Evolutionary conservation across 1,284 basidiomycete genomes (phyloP), one percentile per base, ranked within the genome.

Genomic region (Schizophyllum commune): DNA sequence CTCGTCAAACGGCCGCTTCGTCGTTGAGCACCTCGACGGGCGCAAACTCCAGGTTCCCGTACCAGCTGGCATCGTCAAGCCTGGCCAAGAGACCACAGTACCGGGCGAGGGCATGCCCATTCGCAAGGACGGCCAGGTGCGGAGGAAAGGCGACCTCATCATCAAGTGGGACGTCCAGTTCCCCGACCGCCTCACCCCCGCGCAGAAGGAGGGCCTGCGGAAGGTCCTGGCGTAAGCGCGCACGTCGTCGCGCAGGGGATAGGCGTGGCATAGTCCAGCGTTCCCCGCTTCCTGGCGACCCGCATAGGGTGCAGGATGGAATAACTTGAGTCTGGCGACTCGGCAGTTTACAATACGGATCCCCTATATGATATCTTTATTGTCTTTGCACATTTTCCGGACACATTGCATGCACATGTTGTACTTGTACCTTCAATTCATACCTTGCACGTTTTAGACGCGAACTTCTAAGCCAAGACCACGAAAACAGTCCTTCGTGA

Each of bases 51-150:
- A 86, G 65, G 81, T 94, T 1, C 70, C 83, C 0, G 70, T 87
- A 0, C 94, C 95, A 0, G 61, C 74, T 19, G 86, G 89, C 17
- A 75, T 93, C 58, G 80, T 97, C 53, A 92, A 91, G 71, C 93
- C 94, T 1, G 88, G 85, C 3, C 82, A 88, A 73, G 83, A 89
- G 71, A 91, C 85, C 13, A 80, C 77, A 27, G 74, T 96, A 5
- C 59, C 77, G 1, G 89, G 85, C 1, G 92, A 96, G 73, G 96
- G 95, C 13, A 96, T 97, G 94, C 94, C 94, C 1, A 85, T 94
- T 52, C 81, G 92, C 62, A 94, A 92, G 73, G 88, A 88, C 60
- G 86, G 86, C n/a, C 79, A 77, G 57, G 77, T 78, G 60, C 84
- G 83, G 77, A 83, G 79, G 67, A 91, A 90, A 75, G 95, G 95